Base-by-base conservation (phyloP, 2,329 filamentous ascomycete genomes). In the Monosporascus sp. region DNA sequence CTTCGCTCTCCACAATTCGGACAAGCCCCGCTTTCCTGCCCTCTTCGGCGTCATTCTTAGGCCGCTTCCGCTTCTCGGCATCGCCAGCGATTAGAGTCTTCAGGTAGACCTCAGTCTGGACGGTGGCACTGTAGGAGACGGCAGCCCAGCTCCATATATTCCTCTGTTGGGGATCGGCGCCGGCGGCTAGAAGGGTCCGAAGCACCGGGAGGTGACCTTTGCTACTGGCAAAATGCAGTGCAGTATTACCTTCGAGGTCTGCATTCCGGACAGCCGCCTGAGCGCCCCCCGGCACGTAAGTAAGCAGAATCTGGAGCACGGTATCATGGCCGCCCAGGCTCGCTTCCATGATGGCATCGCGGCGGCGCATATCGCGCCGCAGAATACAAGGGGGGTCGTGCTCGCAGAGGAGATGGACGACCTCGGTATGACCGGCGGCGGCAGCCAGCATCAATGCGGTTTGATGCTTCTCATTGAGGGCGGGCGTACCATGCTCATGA, bases 141-240 rank as follows among this genome's bases (percentile, higher is more conserved):
- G 91, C 87, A 1, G 86, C 91, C 89, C 90, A 95, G 65, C 83
- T 86, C 76, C 86, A 90, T 2, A 83, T 74, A 65, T 96, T 96
- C 60, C 79, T 78, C 52, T 82, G 82, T 51, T 87, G 78, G 0
- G 88, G 82, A 60, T 91, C 86, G 0, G 90, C 89, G 11, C 90
- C 90, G 1, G 88, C 89, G 3, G 87, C 85, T 14, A 96, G 77
- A 50, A 96, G 75, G 37, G 90, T 87, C 44, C 90, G 78, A 51
- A 95, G 72, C 0, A 89, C 87, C 51, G 91, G 83, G 46, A 95
- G 70, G 61, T 93, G 88, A 1, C 90, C 90, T 63, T 89, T 89
- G 46, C 87, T 87, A 63, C 85, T 90, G 14, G 91, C 91, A 72
- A 94, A 91, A 71, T 96, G 90, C 44, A 96, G 75, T 0, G 90